Evolutionary conservation across 352 stramenopile genomes (phyloP), one percentile per base, ranked within the genome.

Genomic region (Globisporangium camurandrum): DNA sequence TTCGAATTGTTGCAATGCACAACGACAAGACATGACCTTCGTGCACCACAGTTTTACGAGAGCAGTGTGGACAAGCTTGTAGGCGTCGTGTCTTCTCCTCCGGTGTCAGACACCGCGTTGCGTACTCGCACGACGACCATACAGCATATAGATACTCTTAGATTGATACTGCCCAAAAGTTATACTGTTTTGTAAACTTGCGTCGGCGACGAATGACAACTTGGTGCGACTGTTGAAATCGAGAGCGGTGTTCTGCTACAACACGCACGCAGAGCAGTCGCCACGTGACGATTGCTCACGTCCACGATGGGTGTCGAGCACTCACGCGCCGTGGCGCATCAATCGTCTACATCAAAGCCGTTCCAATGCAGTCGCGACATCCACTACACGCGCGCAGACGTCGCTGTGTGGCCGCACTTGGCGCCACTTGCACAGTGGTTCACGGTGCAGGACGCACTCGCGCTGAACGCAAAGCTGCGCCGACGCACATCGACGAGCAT

Each of bases 371-470:
- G 73, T n/a, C n/a, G n/a, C n/a, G n/a, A n/a, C 0, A 55, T 84
- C 39, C 64, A 77, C 50, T 88, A 88, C 51, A 66, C 51, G 4
- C 53, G 56, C 34, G 66, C 62, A 4, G 74, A 88, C 53, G 54
- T 84, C 24, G 62, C 51, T 23, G 50, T 86, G 42, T 88, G 74
- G 76, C 64, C 74, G n/a, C 76, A 88, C 40, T 51, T 78, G 22
- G 39, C 69, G 4, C 69, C 74, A 14, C 20, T 88, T n/a, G 57
- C 69, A 16, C 67, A 76, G 17, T 88, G 76, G 71, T 85, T 88
- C 56, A 85, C 71, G 3, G 60, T 66, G 4, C 56, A 80, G 27
- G 74, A 86, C 30, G 57, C 74, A 1, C 38, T 64, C 7, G 58
- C 57, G 4, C 53, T 88, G n/a, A 34, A 62, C 20, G 48, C 49